Evolutionary conservation across 2,329 filamentous ascomycete genomes (phyloP).

Genomic region (Fusarium napiforme): DNA sequence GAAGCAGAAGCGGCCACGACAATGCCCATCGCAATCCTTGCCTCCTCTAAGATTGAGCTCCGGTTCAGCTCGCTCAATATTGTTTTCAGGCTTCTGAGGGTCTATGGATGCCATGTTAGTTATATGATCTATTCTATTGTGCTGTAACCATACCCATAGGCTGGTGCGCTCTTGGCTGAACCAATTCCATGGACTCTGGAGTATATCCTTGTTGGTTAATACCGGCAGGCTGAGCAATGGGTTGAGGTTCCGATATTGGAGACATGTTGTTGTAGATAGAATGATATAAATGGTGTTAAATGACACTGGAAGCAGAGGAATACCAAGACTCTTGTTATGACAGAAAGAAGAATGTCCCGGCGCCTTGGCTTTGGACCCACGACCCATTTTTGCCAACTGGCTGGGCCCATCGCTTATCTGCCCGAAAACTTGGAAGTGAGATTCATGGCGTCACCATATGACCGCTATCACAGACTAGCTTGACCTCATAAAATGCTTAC

Average conservation of each 20-base stretch:
- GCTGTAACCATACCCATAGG: too few species aligned
- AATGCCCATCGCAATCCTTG: background rate
- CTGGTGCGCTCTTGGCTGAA: background rate
- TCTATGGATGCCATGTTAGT: too few species aligned
- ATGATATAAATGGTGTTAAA: background rate
- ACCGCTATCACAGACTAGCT: accelerated
- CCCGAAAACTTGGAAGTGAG: background rate
- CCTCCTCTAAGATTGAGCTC: background rate
- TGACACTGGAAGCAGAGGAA: accelerated
- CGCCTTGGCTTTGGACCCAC: background rate
- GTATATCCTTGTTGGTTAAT: too few species aligned
- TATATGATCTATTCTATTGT: too few species aligned
- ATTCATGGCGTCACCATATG: slow-evolving; percentile 1
- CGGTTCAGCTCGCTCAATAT: too few species aligned
- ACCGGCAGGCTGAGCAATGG: too few species aligned
- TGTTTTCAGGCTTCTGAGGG: too few species aligned
- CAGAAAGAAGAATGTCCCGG: background rate
- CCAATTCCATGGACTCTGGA: too few species aligned
- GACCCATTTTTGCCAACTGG: background rate
- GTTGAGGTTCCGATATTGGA: too few species aligned
- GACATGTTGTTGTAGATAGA: background rate
- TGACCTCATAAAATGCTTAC: background rate
- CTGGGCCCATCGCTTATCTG: background rate
- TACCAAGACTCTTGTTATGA: background rate
- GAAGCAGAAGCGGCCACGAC: background rate